A percentile compares a stretch with the other conserved stretches of the same genome.
Conservation (phyloP, 306 rosid species). For the Morella rubra region DNA sequence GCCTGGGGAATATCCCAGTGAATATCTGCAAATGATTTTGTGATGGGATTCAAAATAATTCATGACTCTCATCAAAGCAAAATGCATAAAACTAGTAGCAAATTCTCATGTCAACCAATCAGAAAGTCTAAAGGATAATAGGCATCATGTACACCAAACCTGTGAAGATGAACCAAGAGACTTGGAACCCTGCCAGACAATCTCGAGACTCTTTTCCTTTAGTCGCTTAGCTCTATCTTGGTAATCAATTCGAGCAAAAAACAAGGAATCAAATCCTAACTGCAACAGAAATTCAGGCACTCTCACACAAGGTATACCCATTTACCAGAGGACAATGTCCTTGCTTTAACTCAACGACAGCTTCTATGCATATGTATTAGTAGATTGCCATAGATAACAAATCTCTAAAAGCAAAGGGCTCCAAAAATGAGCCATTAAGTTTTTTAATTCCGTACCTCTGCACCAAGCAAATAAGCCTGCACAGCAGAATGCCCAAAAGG, state of each 20-base stretch:
- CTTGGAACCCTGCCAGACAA: conserved; percentile 78
- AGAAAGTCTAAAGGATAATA: not conserved
- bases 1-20: conserved; percentile 76
- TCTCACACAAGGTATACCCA: too few relatives aligned
- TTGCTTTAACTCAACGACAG: conserved; percentile 6
- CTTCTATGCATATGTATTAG: not conserved
- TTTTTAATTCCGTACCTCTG: conserved; percentile 51
- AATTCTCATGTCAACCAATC: not conserved
- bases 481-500: conserved; percentile 89
- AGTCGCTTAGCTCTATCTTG: conserved; percentile 77
- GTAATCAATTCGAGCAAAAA: conserved; percentile 80
- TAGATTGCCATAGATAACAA: conserved; percentile 11
- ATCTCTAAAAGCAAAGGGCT: conserved; percentile 8
- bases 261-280: conserved; percentile 81
- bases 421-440: conserved; percentile 1
- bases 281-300: conserved; percentile 43
- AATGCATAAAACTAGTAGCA: not conserved
- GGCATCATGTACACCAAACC: conserved; percentile 39
- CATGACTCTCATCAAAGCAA: conserved; percentile 7
- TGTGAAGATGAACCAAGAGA: conserved; percentile 73
- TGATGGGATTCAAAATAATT: conserved; percentile 16
- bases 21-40: conserved; percentile 57
- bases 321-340: too few relatives aligned
- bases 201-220: conserved; percentile 68
- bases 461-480: conserved; percentile 84